Evolutionary conservation across 768 basidiomycete genomes (phyloP), one percentile per base, ranked within the genome.

Genomic region (Mycena vitilis): DNA sequence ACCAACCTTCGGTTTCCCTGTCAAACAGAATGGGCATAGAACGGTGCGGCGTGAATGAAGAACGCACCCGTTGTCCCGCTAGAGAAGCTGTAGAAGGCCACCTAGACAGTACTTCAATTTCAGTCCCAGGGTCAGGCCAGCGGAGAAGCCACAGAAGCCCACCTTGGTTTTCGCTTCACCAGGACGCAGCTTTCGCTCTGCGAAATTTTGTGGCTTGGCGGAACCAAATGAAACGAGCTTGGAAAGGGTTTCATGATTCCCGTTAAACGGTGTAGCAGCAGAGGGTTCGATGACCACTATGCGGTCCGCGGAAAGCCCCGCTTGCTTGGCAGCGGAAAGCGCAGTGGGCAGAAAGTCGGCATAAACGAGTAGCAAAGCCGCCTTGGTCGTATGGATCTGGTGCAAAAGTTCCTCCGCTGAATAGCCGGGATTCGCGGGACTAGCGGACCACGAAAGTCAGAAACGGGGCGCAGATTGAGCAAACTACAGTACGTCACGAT

Each of bases 31-130:
- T 53, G 44, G 23, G n/a, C 44, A 25, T 8, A 18, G 49, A 47
- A 49, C 25, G n/a, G 49, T 12, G 44, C 25, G 65, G 10, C 25
- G n/a, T 15, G 47, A 76, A 77, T 66, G 78, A 76, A 38, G 78
- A 76, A 37, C 68, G 22, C 80, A 76, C 91, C 91, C 18, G 92
- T 93, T 25, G 91, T 93, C 10, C 91, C 91, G 69, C 91, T 92
- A 1, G 91, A 93, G 71, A 93, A 91, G 60, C 85, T 87, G 61
- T 93, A 79, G 71, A 92, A 89, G 7, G 92, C 91, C 16, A 93
- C 66, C 51, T 87, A 30, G 30, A 30, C 30, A 30, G 30, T 30
- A 2, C 30, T 30, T 30, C 30, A 30, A 30, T 30, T 5, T 30
- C 30, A 30, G 30, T 30, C 30, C 30, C 30, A 30, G 30, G 30